Conservation (phyloP, 129 eudicot genomes). For the Deinandra increscens region DNA sequence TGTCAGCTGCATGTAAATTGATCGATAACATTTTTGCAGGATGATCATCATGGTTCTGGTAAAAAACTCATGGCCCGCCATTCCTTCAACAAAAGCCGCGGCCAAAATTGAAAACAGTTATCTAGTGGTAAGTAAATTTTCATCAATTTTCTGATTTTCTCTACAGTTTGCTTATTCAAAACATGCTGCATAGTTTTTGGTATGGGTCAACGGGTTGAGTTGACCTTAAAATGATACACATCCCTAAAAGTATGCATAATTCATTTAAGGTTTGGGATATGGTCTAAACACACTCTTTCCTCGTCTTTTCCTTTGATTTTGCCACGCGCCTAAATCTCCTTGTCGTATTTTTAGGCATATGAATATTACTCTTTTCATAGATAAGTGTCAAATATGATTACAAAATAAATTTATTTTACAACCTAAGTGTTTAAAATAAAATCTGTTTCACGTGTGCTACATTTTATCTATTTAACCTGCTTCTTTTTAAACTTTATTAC, state of each 20-base stretch:
- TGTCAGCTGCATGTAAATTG: background rate
- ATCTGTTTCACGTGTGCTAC: no score
- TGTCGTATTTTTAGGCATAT: no score
- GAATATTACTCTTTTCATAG: background rate
- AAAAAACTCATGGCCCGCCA: conserved; percentile 72
- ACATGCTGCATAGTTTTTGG: background rate
- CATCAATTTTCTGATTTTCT: conserved; percentile 6
- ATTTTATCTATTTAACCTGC: background rate
- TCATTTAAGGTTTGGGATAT: no score
- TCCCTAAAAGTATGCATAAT: no score
- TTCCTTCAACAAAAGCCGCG: conserved; percentile 77
- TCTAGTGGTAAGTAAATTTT: background rate
- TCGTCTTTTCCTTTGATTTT: no score
- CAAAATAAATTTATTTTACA: background rate
- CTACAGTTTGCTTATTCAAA: background rate
- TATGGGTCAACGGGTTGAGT: background rate
- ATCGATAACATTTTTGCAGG: conserved; percentile 43
- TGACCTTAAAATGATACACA: no score
- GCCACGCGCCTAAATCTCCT: no score
- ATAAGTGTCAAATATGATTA: background rate
- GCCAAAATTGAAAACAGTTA: conserved; percentile 46
- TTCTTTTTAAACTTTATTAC: background rate
- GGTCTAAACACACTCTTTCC: no score
- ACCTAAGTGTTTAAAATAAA: no score
- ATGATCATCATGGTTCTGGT: conserved; percentile 61